Percentiles rank a stretch among this genome's conserved stretches.
These are phyloP conservation scores for Sinapis alba DNA, from an alignment of 441 rosid species.

Conservation along the genomic window DNA sequence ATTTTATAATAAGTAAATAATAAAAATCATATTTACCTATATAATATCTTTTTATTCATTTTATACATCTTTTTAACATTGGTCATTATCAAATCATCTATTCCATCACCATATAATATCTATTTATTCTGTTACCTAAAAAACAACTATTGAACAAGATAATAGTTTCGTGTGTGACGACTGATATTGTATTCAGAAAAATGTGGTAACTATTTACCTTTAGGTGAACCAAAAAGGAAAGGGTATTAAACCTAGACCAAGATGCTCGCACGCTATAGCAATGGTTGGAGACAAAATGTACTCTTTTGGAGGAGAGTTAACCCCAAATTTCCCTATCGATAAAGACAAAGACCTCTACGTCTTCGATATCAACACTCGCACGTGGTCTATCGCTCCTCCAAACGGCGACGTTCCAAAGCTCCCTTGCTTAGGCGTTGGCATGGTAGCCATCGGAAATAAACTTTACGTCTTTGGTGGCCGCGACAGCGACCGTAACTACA, in stretches of 20 bases:
- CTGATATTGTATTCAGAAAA: too few species aligned
- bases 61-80: too few species aligned
- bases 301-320: constrained; percentile 37
- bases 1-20: too few species aligned
- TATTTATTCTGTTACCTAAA: too few species aligned
- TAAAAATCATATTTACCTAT: too few species aligned
- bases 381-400: constrained; percentile 28
- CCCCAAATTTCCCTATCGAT: constrained; percentile 26
- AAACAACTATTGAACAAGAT: too few species aligned
- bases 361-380: constrained; percentile 27
- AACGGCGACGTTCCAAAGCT: constrained; percentile 28
- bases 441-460: constrained; percentile 61
- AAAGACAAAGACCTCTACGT: constrained; percentile 17
- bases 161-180: too few species aligned
- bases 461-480: constrained; percentile 83
- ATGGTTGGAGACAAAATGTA: constrained; percentile 33
- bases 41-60: too few species aligned
- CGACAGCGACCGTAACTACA: constrained; percentile 58
- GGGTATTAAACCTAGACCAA: constrained; percentile 30
- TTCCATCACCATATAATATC: too few species aligned
- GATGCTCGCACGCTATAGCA: constrained; percentile 36
- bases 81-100: too few species aligned
- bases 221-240: constrained; percentile 27
- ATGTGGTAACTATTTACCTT: background rate
- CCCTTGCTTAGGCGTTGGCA: constrained; percentile 68